Evolutionary conservation across 2,329 filamentous ascomycete genomes (phyloP).

Genomic region (Fusarium pseudocircinatum): DNA sequence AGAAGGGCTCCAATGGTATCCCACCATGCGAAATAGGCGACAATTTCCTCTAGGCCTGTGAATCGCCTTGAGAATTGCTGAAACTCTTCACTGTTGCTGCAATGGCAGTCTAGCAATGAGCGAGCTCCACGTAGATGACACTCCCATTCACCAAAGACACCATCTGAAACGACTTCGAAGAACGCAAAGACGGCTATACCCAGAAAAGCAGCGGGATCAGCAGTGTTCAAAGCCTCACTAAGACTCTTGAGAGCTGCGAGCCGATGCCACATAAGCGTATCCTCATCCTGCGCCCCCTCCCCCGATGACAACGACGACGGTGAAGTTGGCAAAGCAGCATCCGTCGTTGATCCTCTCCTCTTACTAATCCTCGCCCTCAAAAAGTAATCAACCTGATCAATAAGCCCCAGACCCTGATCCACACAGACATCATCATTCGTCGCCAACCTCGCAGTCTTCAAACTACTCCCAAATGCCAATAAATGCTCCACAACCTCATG

Average conservation of each 20-base stretch:
- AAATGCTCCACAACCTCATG: slow-evolving; percentile 24
- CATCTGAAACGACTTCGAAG: slow-evolving; percentile 55
- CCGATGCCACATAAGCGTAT: slow-evolving; percentile 33
- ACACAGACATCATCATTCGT: not conserved
- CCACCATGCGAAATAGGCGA: slow-evolving; percentile 54
- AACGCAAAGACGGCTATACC: slow-evolving; percentile 57
- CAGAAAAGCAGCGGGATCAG: slow-evolving; percentile 53
- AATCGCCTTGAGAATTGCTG: slow-evolving; percentile 46
- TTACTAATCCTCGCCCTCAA: slow-evolving; percentile 39
- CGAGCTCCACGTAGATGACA: slow-evolving; percentile 53
- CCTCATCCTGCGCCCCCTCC: not conserved
- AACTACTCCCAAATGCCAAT: slow-evolving; percentile 38
- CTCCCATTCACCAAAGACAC: slow-evolving; percentile 52
- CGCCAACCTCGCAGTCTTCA: slow-evolving; percentile 26
- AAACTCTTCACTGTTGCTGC: slow-evolving; percentile 47
- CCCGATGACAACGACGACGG: not conserved
- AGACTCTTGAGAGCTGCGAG: slow-evolving; percentile 50
- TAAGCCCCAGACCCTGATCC: slow-evolving; percentile 36
- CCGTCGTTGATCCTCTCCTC: not conserved
- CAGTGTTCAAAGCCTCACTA: slow-evolving; percentile 51
- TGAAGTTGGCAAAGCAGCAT: not conserved
- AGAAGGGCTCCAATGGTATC: slow-evolving; percentile 48
- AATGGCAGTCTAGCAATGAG: slow-evolving; percentile 53
- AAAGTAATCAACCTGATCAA: slow-evolving; percentile 41
- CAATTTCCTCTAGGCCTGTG: slow-evolving; percentile 50